Evolutionary conservation across 2,329 filamentous ascomycete species (phyloP).

Genomic region (Metarhizium brunneum): DNA sequence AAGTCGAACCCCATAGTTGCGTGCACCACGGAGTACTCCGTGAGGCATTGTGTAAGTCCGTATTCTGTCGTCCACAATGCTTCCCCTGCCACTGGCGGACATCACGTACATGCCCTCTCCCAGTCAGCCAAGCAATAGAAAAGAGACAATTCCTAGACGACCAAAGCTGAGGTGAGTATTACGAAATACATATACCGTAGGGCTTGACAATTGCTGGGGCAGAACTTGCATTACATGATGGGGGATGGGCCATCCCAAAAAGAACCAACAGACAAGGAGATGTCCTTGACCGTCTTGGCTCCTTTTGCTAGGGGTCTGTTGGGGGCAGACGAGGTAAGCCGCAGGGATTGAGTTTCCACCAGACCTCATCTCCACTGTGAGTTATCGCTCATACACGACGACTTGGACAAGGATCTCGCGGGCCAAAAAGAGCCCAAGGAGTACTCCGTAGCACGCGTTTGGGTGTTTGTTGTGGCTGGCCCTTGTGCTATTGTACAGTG

Average conservation of each 20-base stretch:
- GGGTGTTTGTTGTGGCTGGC: background rate
- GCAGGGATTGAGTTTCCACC: background rate
- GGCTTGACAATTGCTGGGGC: background rate
- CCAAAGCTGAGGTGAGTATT: background rate
- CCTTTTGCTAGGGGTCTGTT: background rate
- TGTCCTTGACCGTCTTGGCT: background rate
- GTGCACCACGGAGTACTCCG: no score
- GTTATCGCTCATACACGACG: constrained; percentile 2
- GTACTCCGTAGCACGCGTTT: background rate
- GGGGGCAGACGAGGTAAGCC: background rate
- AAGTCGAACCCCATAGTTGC: background rate
- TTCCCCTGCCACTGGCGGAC: background rate
- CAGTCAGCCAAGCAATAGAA: background rate
- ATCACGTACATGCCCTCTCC: no score
- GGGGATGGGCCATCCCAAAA: background rate
- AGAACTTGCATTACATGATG: background rate
- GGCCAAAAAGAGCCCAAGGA: background rate
- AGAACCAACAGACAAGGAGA: background rate
- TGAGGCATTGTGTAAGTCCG: background rate
- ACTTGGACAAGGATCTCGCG: constrained; percentile 1
- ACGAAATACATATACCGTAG: background rate
- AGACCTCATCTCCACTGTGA: constrained; percentile 4
- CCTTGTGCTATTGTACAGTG: background rate
- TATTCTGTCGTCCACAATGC: background rate
- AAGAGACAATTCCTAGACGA: background rate